These are phyloP conservation scores for Spergularia bocconei DNA, from an alignment of 148 eudicot genomes.

Conservation along the genomic window DNA sequence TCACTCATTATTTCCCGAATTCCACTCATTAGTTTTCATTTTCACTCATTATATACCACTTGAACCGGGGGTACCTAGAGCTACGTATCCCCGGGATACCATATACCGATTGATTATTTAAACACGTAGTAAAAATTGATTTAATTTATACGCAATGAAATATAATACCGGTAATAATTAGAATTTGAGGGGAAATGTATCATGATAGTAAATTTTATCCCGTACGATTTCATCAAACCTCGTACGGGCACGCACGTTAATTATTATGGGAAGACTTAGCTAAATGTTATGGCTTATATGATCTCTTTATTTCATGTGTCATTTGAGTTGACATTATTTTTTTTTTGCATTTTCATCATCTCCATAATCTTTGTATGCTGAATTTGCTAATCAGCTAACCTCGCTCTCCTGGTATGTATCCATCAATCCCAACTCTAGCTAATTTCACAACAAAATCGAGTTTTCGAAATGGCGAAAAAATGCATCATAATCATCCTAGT, in stretches of 20 bases:
- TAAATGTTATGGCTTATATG: background rate
- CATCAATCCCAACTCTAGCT: background rate
- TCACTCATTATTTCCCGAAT: no score
- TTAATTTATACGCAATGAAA: background rate
- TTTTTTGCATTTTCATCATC: background rate
- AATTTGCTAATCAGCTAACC: no score
- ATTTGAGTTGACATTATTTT: background rate
- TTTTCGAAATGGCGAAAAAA: constrained; percentile 10
- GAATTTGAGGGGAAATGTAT: background rate
- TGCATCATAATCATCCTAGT: constrained; percentile 18
- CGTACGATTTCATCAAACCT: background rate
- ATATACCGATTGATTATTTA: no score
- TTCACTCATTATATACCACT: no score
- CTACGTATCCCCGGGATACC: no score
- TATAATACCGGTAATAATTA: background rate
- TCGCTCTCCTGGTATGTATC: background rate
- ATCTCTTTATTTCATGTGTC: no score
- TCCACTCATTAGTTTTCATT: no score
- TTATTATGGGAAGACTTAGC: background rate
- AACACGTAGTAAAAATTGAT: no score
- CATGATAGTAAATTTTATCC: background rate
- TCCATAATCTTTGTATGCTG: background rate
- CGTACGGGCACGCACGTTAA: constrained; percentile 11
- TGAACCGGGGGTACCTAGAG: no score
- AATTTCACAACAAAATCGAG: background rate